Conservation (phyloP, 1,284 basidiomycete genomes). For the Tremellales sp. region DNA sequence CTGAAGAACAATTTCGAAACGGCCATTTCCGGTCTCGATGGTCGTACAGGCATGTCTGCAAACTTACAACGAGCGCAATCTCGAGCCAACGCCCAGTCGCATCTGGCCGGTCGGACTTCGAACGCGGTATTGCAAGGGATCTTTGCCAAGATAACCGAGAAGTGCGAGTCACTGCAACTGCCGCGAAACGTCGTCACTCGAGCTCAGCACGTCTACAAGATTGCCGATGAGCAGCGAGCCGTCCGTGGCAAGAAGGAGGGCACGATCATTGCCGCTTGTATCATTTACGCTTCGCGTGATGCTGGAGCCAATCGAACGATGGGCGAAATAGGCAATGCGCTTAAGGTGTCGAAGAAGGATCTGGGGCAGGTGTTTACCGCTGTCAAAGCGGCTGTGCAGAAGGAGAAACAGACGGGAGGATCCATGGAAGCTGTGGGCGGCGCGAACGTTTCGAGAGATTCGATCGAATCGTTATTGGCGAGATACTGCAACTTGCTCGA, state of each 20-base stretch:
- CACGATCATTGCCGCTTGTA: slow-evolving; percentile 93
- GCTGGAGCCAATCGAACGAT: slow-evolving; percentile 91
- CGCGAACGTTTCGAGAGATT: slow-evolving; percentile 49
- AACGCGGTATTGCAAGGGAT: slow-evolving; percentile 88
- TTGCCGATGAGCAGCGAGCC: slow-evolving; percentile 87
- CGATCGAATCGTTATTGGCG: slow-evolving; percentile 81
- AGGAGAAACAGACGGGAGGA: slow-evolving; percentile 6
- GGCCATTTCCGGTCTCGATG: slow-evolving; percentile 89
- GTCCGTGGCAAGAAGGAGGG: slow-evolving; percentile 82
- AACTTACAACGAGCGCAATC: slow-evolving; percentile 81
- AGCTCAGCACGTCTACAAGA: slow-evolving; percentile 88
- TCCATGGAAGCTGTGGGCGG: slow-evolving; percentile 15
- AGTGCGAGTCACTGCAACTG: slow-evolving; percentile 89
- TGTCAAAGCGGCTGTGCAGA: slow-evolving; percentile 24
- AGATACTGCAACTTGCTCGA: slow-evolving; percentile 82
- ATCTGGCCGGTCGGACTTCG: slow-evolving; percentile 73
- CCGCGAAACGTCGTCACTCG: slow-evolving; percentile 69
- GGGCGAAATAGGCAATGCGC: slow-evolving; percentile 89
- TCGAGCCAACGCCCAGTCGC: slow-evolving; percentile 62
- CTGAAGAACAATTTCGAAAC: slow-evolving; percentile 67
- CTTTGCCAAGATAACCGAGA: slow-evolving; percentile 88
- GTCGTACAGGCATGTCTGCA: slow-evolving; percentile 84
- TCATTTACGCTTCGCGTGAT: slow-evolving; percentile 95
- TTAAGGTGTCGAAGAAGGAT: slow-evolving; percentile 90
- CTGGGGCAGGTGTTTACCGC: slow-evolving; percentile 87